These are phyloP conservation scores for Curvularia hawaiiensis DNA, from an alignment of 2,329 filamentous ascomycete species.

Conservation along the genomic window DNA sequence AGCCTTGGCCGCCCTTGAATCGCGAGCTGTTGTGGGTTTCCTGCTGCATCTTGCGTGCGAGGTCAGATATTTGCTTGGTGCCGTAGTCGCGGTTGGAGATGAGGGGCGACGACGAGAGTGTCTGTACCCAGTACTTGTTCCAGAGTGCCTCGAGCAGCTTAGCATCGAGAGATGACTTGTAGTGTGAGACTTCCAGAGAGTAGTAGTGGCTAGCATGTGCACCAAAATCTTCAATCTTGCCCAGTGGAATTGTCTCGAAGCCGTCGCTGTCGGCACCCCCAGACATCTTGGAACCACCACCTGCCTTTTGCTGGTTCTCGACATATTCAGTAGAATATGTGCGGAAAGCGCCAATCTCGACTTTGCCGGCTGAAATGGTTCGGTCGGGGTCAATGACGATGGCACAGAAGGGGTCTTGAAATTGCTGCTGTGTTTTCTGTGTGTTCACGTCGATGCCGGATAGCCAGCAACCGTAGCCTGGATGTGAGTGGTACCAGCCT, in stretches of 20 bases:
- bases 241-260: slow-evolving; percentile 81
- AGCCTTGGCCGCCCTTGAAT: slow-evolving; percentile 29
- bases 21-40: slow-evolving; percentile 55
- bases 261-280: slow-evolving; percentile 59
- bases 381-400: slow-evolving; percentile 96
- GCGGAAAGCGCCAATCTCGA: slow-evolving; percentile 96
- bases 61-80: slow-evolving; percentile 88
- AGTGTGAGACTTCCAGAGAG: slow-evolving; percentile 86
- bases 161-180: slow-evolving; percentile 89
- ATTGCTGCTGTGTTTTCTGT: slow-evolving; percentile 82
- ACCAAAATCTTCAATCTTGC: slow-evolving; percentile 94
- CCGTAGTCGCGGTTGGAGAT: slow-evolving; percentile 92
- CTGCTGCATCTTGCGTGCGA: slow-evolving; percentile 80
- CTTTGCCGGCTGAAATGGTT: slow-evolving; percentile 91
- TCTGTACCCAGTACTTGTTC: slow-evolving; percentile 99
- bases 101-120: slow-evolving; percentile 86
- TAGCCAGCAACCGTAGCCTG: slow-evolving; percentile 97
- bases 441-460: slow-evolving; percentile 94
- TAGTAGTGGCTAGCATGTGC: slow-evolving; percentile 93
- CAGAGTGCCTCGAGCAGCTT: slow-evolving; percentile 87
- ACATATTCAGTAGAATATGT: slow-evolving; percentile 79
- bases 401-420: slow-evolving; percentile 88
- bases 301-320: slow-evolving; percentile 50
- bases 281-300: slow-evolving; percentile 31
- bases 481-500: slow-evolving; percentile 98